These are phyloP conservation scores for Mycogone perniciosa DNA, from an alignment of 2,329 filamentous ascomycete genomes.

Conservation along the genomic window DNA sequence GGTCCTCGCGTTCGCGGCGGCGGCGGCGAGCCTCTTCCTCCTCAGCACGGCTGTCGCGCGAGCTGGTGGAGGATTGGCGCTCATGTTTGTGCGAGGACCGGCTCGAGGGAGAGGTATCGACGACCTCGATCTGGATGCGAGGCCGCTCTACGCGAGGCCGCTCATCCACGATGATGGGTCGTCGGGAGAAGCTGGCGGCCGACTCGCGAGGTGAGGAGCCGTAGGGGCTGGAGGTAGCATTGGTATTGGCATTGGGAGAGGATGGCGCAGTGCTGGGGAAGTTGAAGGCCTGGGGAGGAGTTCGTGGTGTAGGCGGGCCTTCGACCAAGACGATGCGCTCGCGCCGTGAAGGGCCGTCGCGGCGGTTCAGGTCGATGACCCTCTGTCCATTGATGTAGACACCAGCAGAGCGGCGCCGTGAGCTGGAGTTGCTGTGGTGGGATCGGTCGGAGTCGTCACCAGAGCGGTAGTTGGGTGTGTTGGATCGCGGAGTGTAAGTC, in stretches of 20 bases:
- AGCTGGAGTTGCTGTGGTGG: conserved; percentile 25
- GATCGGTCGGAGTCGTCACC: conserved; percentile 34
- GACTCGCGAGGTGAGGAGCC: conserved; percentile 20
- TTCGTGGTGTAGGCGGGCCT: conserved; percentile 38
- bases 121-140: conserved; percentile 33
- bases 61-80: conserved; percentile 32
- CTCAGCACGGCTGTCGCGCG: conserved; percentile 25
- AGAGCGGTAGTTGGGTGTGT: conserved; percentile 29
- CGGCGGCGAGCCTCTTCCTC: conserved; percentile 24
- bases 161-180: conserved; percentile 35
- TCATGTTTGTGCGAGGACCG: conserved; percentile 24
- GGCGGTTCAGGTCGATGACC: conserved; percentile 28
- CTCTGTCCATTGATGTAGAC: conserved; percentile 34
- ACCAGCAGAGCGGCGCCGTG: conserved; percentile 27
- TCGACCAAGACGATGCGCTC: conserved; percentile 42
- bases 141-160: conserved; percentile 22
- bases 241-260: conserved; percentile 29
- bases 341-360: conserved; percentile 24
- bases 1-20: conserved; percentile 20
- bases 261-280: conserved; percentile 36
- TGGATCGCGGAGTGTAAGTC: conserved; percentile 26
- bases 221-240: conserved; percentile 20
- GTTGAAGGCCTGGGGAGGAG: conserved; percentile 37
- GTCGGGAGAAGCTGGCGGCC: conserved; percentile 16
- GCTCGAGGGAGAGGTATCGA: conserved; percentile 22